Conservation (phyloP, 768 basidiomycete genomes). For the Austroboletus eburneus region DNA sequence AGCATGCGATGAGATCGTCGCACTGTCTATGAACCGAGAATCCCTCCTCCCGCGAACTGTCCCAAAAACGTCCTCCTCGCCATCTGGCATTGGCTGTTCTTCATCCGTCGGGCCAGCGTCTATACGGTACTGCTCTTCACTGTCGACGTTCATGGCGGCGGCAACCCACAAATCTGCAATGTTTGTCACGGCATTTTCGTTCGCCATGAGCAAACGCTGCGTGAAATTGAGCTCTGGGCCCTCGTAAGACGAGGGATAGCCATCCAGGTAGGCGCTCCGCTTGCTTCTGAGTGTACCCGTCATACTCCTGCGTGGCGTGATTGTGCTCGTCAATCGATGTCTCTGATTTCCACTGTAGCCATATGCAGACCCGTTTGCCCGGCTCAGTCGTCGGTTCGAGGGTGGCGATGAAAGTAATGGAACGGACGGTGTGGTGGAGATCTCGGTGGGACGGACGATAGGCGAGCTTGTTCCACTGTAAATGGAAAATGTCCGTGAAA, state of each 20-base stretch:
- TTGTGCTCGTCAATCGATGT: constrained; percentile 47
- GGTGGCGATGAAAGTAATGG: constrained; percentile 42
- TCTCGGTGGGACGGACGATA: constrained; percentile 33
- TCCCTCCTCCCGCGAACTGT: constrained; percentile 16
- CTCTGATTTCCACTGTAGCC: constrained; percentile 63
- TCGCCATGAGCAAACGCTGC: constrained; percentile 84
- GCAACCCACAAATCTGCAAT: constrained; percentile 98
- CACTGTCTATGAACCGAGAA: constrained; percentile 12
- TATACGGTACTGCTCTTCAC: constrained; percentile 70
- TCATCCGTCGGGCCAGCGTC: constrained; percentile 30
- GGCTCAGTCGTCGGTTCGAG: constrained; percentile 47
- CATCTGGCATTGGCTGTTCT: constrained; percentile 33
- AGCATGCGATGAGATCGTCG: constrained; percentile 20
- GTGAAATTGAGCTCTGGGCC: constrained; percentile 76
- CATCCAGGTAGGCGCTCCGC: constrained; percentile 45
- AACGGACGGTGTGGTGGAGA: constrained; percentile 37
- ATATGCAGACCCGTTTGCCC: constrained; percentile 74
- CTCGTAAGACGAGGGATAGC: constrained; percentile 37
- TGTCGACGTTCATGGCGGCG: constrained; percentile 92
- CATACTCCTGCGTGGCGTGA: constrained; percentile 50
- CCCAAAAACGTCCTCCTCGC: constrained; percentile 36
- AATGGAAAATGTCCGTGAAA: constrained; percentile 55
- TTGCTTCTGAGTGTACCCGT: constrained; percentile 47
- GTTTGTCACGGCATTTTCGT: constrained; percentile 91
- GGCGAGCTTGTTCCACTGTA: constrained; percentile 54